Conservation (phyloP, 352 stramenopile species). For the Phytopythium kandeliae region DNA sequence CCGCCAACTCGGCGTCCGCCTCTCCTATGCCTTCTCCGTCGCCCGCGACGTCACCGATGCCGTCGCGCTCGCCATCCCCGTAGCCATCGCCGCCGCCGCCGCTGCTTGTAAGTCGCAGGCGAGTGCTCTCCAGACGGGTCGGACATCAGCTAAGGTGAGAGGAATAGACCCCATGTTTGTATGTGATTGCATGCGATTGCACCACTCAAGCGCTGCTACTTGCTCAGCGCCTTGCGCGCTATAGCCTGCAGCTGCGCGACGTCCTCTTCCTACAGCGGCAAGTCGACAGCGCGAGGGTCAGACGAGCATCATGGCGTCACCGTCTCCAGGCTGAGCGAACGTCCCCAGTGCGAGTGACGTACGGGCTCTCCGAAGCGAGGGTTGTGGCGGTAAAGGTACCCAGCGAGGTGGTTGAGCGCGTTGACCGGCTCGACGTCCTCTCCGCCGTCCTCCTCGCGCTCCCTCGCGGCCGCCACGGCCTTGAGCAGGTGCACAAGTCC, state of each 20-base stretch:
- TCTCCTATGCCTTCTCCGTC: constrained; percentile 46
- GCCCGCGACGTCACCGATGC: constrained; percentile 45
- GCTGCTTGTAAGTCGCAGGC: too few species aligned
- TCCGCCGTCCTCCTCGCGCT: constrained; percentile 30
- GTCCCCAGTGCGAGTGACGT: constrained; percentile 10
- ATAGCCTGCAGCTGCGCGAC: constrained; percentile 28
- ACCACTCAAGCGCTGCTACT: constrained; percentile 12
- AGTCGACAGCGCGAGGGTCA: too few species aligned
- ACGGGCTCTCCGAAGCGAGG: constrained; percentile 44
- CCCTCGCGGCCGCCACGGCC: constrained; percentile 32
- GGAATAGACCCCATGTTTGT: constrained; percentile 2
- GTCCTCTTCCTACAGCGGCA: constrained; percentile 16
- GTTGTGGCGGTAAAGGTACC: constrained; percentile 63
- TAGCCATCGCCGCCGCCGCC: too few species aligned
- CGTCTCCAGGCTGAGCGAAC: too few species aligned
- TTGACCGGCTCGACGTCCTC: constrained; percentile 31
- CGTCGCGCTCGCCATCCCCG: constrained; percentile 55
- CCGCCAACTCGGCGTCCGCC: constrained; percentile 53
- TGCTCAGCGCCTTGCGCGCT: constrained; percentile 24
- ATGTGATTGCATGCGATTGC: background rate
- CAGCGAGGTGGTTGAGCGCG: constrained; percentile 59
- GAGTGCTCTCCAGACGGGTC: background rate
- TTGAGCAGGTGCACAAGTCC: constrained; percentile 52
- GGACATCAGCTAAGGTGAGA: background rate
- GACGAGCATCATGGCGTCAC: too few species aligned